Percentiles rank a stretch among this genome's conserved stretches.
phyloP scores from a whole-genome alignment of 345 rosid genomes.

The Brassica cretica region DNA sequence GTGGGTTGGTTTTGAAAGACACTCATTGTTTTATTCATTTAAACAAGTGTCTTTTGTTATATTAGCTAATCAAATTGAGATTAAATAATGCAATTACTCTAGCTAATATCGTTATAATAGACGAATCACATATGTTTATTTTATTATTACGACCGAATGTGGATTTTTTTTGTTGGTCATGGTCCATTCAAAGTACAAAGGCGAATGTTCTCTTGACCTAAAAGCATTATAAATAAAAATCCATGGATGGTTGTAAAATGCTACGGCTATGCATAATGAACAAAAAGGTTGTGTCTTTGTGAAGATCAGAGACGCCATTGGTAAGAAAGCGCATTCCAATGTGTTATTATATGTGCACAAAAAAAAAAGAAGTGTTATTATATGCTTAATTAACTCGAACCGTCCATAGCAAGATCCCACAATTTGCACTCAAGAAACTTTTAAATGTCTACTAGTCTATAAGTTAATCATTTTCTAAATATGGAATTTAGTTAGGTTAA shows the following conservation, averaged over 20 bases:
- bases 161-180: neutral
- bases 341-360: conserved; percentile 36
- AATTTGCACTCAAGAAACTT: conserved; percentile 22
- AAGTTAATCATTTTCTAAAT: neutral
- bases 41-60: neutral
- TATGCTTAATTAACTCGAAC: conserved; percentile 37
- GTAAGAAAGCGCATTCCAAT: conserved; percentile 29
- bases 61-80: neutral
- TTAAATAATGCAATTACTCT: neutral
- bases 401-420: conserved; percentile 39
- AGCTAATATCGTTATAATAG: neutral
- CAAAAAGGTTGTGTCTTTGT: conserved; percentile 33
- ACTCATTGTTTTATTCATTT: neutral
- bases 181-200: conserved; percentile 35
- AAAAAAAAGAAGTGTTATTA: no score
- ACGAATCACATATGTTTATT: neutral
- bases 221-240: conserved; percentile 9
- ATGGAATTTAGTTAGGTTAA: conserved; percentile 8
- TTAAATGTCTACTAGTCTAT: conserved; percentile 25
- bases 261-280: neutral
- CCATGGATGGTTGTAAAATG: conserved; percentile 35
- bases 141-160: neutral
- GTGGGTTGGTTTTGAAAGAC: no score
- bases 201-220: conserved; percentile 37
- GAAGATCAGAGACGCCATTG: conserved; percentile 38